Base-by-base conservation (phyloP, 352 stramenopile species). In the Phytophthora brassicae region DNA sequence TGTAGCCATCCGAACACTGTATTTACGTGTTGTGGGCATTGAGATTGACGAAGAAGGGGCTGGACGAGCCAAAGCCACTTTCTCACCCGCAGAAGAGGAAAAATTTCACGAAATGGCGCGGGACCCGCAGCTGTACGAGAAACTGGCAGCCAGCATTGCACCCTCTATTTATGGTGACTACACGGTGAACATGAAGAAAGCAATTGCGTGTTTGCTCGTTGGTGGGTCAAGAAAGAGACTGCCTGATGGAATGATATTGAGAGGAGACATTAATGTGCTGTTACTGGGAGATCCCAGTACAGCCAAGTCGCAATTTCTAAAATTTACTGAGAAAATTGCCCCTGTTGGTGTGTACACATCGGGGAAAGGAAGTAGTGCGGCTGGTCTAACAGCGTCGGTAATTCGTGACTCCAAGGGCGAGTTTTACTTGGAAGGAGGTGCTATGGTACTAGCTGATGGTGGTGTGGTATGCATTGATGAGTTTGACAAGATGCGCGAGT, bases 251-350 rank as follows among this genome's bases (percentile, higher is more conserved):
- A 98, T 99, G 77, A 96, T 94, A 35, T 77, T 99, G 2, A 78
- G 97, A 43, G 97, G 97, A 45, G 97, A 99, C 64, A 99, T 99
- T 56, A 99, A 99, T 64, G 90, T 99, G 14, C 78, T 99, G 22
- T 63, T 99, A 19, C 76, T 99, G 14, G 97, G 97, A 38, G 97
- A 99, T 80, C 97, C 97, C 3, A 98, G 88, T 47, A 99, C 96
- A 0, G 97, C 96, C 43, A 99, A 99, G 73, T 97, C 80, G 31
- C 97, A 99, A 70, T 99, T 99, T 70, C 72, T 99, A 8, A 99
- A 99, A 64, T 99, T 99, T 76, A 86, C 91, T 0, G 90, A 98
- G 65, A 97, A 95, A 61, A 93, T 99, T 12, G 96, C 97, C 2
- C 97, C 97, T 1, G 90, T 99, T 0, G 96, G 96, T 3, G 97